Evolutionary conservation across 352 stramenopile genomes (phyloP), one percentile per base, ranked within the genome.

Genomic region (Phytopythium vexans): DNA sequence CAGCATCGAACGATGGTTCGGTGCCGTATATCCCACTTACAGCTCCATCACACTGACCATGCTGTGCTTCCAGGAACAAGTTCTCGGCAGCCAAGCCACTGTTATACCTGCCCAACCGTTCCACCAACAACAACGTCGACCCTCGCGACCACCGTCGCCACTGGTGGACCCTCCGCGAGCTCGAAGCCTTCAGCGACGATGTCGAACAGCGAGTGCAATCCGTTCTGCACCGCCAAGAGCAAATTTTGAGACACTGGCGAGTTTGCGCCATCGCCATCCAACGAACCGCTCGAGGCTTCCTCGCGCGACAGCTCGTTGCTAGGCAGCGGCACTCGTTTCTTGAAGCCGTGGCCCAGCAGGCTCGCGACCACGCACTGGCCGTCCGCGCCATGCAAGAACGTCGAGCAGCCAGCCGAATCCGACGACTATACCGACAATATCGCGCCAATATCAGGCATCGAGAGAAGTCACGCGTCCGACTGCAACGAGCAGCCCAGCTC

Each of bases 41-140:
- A 8, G 16, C 15, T 6, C 33, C 35, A 15, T 12, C 7, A 11
- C 12, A 14, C 11, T 42, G 7, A 27, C 9, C 44, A 35, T 1
- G 27, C 8, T n/a, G n/a, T 5, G 14, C 14, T 8, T 16, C 34
- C 35, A 80, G 77, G 79, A 60, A 55, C 12, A 52, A 47, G 35
- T 75, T 90, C 45, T 50, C 70, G 6, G 49, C 37, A 11, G 21
- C 51, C 14, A 58, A 64, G 1, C 60, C 74, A 10, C 40, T 74
- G 48, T 7, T 88, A 21, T 86, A 88, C 54, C 60, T 90, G 5
- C 70, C 75, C 10, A 62, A 71, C 51, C 62, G 77, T 27, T 57
- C 54, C 44, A 43, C 74, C 8, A 66, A 74, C 27, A 47, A 41
- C 14, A 70, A 86, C 40, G 77, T 76, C 56, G 72, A 83, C 41